Evolutionary conservation across 805 yeast genomes (phyloP), one percentile per base, ranked within the genome.

Genomic region (Monosporozyma siamensis): DNA sequence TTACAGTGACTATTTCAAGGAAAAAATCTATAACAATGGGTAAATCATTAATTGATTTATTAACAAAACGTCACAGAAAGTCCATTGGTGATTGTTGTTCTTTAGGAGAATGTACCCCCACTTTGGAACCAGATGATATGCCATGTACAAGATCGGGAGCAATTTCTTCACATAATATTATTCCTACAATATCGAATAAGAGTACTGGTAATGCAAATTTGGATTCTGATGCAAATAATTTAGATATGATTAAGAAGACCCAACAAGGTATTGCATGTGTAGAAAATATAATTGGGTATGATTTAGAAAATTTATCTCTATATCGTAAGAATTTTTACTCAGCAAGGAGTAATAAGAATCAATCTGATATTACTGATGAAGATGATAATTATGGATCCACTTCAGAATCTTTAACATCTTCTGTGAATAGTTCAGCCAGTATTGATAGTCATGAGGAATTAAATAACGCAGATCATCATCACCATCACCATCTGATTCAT

Each of bases 251-350:
- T 12, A 29, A 25, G 8, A 24, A 32, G 17, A 18, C 15, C 11
- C 24, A 27, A 4, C 26, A 42, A 39, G 53, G 52, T 12, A 36
- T 55, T 7, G 44, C 52, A 3, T 63, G 67, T 42, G 47, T 61
- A 14, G 67, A 61, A 45, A 60, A 61, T 39, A 53, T 54, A 20
- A 55, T 63, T 23, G 66, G 66, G 25, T 63, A 63, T 39, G 67
- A 63, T 45, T 49, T 61, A 30, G 64, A 63, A 38, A 61, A 63
- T 35, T 40, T 63, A 15, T 51, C 63, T 3, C 40, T 57, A 11
- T 63, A 63, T 39, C 54, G 67, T 35, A 49, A 55, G 20, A 50
- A 61, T 36, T 62, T 56, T 39, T 48, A 56, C 20, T 43, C 50
- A 2, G 46, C 48, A n/a, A 34, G 15, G 20, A 22, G 18, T 34